A percentile compares a stretch with the other conserved stretches of the same genome.
Evolutionary conservation across 371 early-diverging fungal genomes (phyloP).

Genomic region (Saksenaea oblongispora): DNA sequence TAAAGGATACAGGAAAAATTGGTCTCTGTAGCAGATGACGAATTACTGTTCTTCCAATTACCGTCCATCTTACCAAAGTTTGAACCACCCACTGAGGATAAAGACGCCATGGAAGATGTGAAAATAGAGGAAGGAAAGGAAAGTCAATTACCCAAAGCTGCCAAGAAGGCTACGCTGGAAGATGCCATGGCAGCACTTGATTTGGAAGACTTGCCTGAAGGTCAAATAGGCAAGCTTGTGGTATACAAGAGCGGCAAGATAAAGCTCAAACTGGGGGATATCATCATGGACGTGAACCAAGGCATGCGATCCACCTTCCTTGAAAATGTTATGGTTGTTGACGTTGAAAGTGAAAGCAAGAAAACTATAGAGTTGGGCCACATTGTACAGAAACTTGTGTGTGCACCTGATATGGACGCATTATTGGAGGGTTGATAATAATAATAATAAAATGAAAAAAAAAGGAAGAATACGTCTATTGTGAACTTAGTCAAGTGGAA

Average conservation of each 20-base stretch:
- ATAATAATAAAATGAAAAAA: slow-evolving; percentile 2
- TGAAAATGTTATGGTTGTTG: slow-evolving; percentile 63
- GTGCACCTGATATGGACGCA: slow-evolving; percentile 65
- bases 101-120: slow-evolving; percentile 3
- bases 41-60: slow-evolving; percentile 45
- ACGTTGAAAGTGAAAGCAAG: slow-evolving; percentile 46
- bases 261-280: slow-evolving; percentile 66
- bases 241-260: slow-evolving; percentile 75
- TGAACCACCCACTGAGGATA: slow-evolving; percentile 25
- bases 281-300: slow-evolving; percentile 61
- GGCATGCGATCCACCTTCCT: slow-evolving; percentile 64
- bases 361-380: slow-evolving; percentile 65
- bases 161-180: slow-evolving; percentile 38
- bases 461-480: no score
- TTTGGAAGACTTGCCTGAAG: slow-evolving; percentile 50
- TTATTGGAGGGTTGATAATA: slow-evolving; percentile 37
- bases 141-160: slow-evolving; percentile 38
- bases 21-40: slow-evolving; percentile 46
- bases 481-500: no score
- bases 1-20: slow-evolving; percentile 12
- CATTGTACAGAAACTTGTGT: slow-evolving; percentile 64
- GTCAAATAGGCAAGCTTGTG: slow-evolving; percentile 67
- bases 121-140: slow-evolving; percentile 25
- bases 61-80: slow-evolving; percentile 48
- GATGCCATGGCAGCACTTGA: slow-evolving; percentile 33